Conservation (phyloP, 2,329 filamentous ascomycete genomes). For the Diaporthe batatas region DNA sequence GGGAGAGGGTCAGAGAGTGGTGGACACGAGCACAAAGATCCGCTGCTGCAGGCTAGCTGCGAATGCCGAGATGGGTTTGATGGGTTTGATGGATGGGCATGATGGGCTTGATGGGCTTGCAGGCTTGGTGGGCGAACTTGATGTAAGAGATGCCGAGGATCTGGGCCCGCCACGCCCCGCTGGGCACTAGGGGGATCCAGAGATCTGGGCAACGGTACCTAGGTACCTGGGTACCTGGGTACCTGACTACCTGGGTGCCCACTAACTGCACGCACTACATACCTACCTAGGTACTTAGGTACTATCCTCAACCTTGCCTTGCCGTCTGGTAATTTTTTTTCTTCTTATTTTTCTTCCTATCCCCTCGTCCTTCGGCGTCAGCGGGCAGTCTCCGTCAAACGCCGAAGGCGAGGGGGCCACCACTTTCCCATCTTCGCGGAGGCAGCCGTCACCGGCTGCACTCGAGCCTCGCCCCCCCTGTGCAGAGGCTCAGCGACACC, state of each 20-base stretch:
- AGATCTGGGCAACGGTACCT: constrained; percentile 9
- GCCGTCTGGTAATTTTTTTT: no score
- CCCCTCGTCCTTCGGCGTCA: constrained; percentile 16
- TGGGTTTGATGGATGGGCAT: no score
- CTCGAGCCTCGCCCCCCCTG: constrained; percentile 33
- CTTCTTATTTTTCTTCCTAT: background rate
- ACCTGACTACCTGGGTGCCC: no score
- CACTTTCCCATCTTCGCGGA: background rate
- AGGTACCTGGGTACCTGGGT: no score
- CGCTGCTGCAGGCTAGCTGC: constrained; percentile 24
- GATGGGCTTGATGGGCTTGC: no score
- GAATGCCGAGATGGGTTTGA: constrained; percentile 9
- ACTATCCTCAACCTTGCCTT: constrained; percentile 9
- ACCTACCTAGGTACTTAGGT: background rate
- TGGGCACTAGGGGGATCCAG: constrained; percentile 3
- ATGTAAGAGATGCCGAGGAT: constrained; percentile 26
- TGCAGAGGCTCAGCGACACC: constrained; percentile 31
- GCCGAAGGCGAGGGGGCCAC: constrained; percentile 2
- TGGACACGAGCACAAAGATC: background rate
- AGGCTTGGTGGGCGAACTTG: no score
- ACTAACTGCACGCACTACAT: no score
- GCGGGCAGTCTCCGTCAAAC: constrained; percentile 21
- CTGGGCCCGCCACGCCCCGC: constrained; percentile 15
- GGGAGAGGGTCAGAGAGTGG: background rate
- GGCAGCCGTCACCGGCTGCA: constrained; percentile 30